These are phyloP conservation scores for Emiliania huxleyi DNA, from an alignment of 78 protist genomes.

Conservation along the genomic window DNA sequence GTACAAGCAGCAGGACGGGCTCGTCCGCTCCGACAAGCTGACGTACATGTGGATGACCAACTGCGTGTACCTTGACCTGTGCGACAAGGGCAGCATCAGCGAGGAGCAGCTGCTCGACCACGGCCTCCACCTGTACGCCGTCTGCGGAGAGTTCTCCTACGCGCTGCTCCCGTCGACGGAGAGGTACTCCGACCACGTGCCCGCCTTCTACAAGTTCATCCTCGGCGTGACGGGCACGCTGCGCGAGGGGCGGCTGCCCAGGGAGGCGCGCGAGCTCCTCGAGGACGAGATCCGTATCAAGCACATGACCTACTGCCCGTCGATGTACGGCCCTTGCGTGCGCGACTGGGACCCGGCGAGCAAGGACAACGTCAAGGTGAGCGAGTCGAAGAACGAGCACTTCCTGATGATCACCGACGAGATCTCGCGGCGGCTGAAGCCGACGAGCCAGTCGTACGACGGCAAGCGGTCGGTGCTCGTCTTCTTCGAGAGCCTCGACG, in stretches of 20 bases:
- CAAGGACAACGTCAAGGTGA: background rate
- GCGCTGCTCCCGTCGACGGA: background rate
- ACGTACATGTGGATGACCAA: background rate
- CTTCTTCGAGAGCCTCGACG: background rate
- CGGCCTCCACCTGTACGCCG: background rate
- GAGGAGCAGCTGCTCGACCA: background rate
- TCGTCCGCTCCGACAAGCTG: background rate
- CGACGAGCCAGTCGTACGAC: background rate
- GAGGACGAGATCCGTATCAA: background rate
- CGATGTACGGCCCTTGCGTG: background rate
- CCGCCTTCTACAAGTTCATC: background rate
- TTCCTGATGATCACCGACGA: background rate
- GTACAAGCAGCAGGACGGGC: background rate
- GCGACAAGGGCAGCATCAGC: background rate
- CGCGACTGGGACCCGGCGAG: background rate
- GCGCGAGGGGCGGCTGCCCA: background rate
- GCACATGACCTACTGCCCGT: background rate
- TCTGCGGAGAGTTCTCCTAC: background rate
- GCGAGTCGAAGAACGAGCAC: background rate
- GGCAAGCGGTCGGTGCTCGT: slow-evolving; percentile 29
- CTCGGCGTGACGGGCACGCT: slow-evolving; percentile 49
- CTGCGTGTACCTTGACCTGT: background rate
- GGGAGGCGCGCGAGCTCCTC: background rate
- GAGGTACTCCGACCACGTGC: background rate
- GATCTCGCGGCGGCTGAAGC: background rate